Evolutionary conservation across 768 basidiomycete species (phyloP).

Genomic region (Sistotremastrum suecicum): DNA sequence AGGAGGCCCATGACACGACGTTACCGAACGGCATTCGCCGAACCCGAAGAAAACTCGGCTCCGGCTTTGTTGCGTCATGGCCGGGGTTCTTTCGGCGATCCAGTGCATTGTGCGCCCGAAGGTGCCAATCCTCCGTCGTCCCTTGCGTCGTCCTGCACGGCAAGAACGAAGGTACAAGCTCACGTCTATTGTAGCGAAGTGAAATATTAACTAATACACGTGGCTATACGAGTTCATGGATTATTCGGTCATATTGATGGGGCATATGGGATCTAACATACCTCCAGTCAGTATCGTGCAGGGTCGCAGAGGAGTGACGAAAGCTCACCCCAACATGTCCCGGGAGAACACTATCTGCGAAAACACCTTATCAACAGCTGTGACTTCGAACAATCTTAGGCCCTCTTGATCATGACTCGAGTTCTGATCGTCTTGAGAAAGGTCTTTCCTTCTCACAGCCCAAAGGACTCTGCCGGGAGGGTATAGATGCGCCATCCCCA

Average conservation of each 20-base stretch:
- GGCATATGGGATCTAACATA: conserved; percentile 54
- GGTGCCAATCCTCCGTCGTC: too few species aligned
- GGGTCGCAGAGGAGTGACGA: conserved; percentile 1
- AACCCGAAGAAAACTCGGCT: neutral
- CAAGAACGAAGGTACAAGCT: too few species aligned
- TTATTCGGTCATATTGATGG: conserved; percentile 62
- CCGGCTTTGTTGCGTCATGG: too few species aligned
- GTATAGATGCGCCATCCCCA: conserved; percentile 57
- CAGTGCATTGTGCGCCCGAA: too few species aligned
- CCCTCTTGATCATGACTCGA: conserved; percentile 27
- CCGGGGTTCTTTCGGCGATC: too few species aligned
- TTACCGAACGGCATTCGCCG: too few species aligned
- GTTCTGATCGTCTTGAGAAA: conserved; percentile 19
- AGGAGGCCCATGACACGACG: conserved; percentile 64
- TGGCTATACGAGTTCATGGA: conserved; percentile 39
- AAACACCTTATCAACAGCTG: conserved; percentile 65
- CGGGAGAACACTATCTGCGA: conserved; percentile 67
- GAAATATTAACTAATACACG: too few species aligned
- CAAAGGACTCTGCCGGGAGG: conserved; percentile 70
- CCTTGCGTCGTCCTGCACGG: too few species aligned
- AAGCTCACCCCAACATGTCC: conserved; percentile 63
- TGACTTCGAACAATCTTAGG: conserved; percentile 62
- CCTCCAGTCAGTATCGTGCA: conserved; percentile 2
- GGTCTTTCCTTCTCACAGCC: conserved; percentile 61
- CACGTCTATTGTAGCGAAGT: too few species aligned